Conservation (phyloP, 331 rosid genomes). For the Spiraea crenata region DNA sequence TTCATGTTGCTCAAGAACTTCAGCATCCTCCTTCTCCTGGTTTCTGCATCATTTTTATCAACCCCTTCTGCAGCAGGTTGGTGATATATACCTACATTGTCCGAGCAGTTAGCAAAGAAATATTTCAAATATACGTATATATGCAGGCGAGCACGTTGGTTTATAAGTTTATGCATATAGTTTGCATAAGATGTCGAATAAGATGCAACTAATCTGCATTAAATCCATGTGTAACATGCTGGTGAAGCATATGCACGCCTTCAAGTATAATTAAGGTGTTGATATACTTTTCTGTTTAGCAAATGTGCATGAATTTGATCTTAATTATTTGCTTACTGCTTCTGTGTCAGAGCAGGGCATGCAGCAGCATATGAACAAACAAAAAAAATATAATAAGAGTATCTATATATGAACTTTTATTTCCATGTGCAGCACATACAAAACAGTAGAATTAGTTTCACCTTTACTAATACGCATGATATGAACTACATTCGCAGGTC, state of each 20-base stretch:
- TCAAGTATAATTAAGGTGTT: not conserved
- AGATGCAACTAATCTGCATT: not conserved
- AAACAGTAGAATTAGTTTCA: not conserved
- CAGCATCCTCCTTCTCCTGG: slow-evolving; percentile 50
- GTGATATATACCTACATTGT: slow-evolving; percentile 29
- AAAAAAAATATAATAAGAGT: no score
- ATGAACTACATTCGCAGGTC: slow-evolving; percentile 39
- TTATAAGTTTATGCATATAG: not conserved
- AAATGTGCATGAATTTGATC: not conserved
- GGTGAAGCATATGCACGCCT: not conserved
- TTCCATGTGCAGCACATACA: not conserved
- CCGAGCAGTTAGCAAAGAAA: slow-evolving; percentile 28
- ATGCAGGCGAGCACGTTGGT: no score
- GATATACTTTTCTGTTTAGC: no score
- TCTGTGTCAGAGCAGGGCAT: no score
- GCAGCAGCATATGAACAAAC: no score
- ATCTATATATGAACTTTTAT: not conserved
- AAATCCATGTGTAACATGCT: no score
- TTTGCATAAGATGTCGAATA: no score
- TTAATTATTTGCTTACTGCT: not conserved
- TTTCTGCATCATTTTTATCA: slow-evolving; percentile 58
- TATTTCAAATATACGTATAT: not conserved
- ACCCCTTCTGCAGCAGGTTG: slow-evolving; percentile 58
- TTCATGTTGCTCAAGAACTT: slow-evolving; percentile 50
- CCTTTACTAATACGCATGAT: not conserved